These are phyloP conservation scores for Lithohypha guttulata DNA, from an alignment of 2,329 filamentous ascomycete species.

Conservation along the genomic window DNA sequence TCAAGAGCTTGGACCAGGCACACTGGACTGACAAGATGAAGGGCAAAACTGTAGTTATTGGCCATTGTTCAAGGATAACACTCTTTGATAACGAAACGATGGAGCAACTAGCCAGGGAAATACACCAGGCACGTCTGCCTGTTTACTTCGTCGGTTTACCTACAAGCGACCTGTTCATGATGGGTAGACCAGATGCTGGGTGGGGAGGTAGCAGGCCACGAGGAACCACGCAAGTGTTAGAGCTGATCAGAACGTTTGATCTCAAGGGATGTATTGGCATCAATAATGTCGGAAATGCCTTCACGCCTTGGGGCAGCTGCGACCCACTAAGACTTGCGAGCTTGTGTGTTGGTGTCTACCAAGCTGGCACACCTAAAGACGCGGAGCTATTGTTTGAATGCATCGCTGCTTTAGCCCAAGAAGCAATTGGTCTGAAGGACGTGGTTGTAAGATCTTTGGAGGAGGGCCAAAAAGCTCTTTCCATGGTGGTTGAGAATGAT, in stretches of 20 bases:
- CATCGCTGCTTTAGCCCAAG: constrained; percentile 36
- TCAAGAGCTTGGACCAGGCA: constrained; percentile 40
- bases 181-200: constrained; percentile 36
- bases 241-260: constrained; percentile 48
- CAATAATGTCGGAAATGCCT: constrained; percentile 66
- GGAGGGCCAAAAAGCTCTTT: constrained; percentile 15
- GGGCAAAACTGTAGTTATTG: constrained; percentile 47
- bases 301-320: constrained; percentile 58
- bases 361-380: constrained; percentile 51
- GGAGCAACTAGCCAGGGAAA: constrained; percentile 36
- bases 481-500: constrained; percentile 23
- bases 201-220: constrained; percentile 32
- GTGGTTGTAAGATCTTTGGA: constrained; percentile 1
- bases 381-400: constrained; percentile 48
- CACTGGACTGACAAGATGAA: constrained; percentile 36
- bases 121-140: constrained; percentile 41
- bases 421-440: constrained; percentile 26
- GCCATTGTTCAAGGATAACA: constrained; percentile 58
- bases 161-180: constrained; percentile 64
- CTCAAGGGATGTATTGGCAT: constrained; percentile 53
- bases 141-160: constrained; percentile 59
- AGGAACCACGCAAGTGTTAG: constrained; percentile 52
- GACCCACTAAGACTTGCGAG: constrained; percentile 56
- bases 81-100: constrained; percentile 44
- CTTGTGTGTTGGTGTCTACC: constrained; percentile 55